Percentiles rank a stretch among this genome's conserved stretches.
phyloP scores from a whole-genome alignment of 2,329 filamentous ascomycete genomes.

The Bipolaris oryzae region DNA sequence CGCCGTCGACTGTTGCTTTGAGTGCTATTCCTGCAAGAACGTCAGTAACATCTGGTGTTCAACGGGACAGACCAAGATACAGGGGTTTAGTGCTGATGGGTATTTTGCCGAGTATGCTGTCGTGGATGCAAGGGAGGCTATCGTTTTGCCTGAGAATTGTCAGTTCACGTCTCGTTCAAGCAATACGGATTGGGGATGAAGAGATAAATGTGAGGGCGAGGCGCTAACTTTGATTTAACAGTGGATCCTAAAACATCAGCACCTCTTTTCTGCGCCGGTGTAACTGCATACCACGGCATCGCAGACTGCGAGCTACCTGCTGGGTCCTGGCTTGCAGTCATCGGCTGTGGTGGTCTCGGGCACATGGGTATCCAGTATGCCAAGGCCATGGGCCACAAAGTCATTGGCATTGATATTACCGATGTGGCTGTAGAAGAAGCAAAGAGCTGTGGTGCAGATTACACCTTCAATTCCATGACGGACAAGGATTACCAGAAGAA shows the following conservation, averaged over 20 bases:
- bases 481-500: slow-evolving; percentile 39
- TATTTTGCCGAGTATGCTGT: slow-evolving; percentile 43
- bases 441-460: slow-evolving; percentile 38
- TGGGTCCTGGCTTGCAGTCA: slow-evolving; percentile 38
- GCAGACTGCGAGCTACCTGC: slow-evolving; percentile 35
- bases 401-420: slow-evolving; percentile 41
- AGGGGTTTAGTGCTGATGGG: slow-evolving; percentile 37
- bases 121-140: slow-evolving; percentile 37
- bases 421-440: slow-evolving; percentile 39
- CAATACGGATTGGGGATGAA: no score
- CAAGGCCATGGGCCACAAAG: slow-evolving; percentile 42
- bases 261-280: slow-evolving; percentile 41
- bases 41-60: slow-evolving; percentile 39
- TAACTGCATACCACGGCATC: slow-evolving; percentile 40
- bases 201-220: background rate
- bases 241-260: slow-evolving; percentile 36
- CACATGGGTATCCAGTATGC: slow-evolving; percentile 44
- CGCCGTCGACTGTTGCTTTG: slow-evolving; percentile 43
- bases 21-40: slow-evolving; percentile 37
- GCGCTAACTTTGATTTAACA: slow-evolving; percentile 11
- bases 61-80: slow-evolving; percentile 40
- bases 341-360: slow-evolving; percentile 42
- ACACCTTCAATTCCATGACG: slow-evolving; percentile 39
- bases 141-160: slow-evolving; percentile 38
- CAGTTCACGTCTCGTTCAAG: slow-evolving; percentile 6